Evolutionary conservation across 495 filamentous ascomycete species (phyloP), one percentile per base, ranked within the genome.

Genomic region (Neurospora pannonica): DNA sequence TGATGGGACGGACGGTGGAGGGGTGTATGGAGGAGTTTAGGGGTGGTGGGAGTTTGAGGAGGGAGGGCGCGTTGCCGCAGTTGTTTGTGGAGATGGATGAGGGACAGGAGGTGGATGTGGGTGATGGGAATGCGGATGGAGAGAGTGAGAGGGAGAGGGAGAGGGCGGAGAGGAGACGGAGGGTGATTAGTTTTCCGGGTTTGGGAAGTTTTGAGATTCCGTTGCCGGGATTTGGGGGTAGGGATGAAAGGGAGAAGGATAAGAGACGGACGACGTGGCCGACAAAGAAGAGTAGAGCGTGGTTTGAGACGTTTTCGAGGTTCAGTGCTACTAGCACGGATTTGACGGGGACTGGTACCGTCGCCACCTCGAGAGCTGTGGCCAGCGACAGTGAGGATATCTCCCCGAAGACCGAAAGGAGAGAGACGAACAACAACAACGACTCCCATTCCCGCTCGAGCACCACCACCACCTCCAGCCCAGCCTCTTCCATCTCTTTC

Each of bases 271-370:
- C 72, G 39, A 81, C 79, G 8, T 82, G 80, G 80, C 80, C 79
- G 2, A 79, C 78, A 0, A 76, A 79, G 38, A 76, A 75, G 9
- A 78, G 79, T 1, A 74, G 80, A 46, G 73, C 78, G 67, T 81
- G 80, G 74, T 82, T 79, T 71, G 80, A 82, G 17, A 80, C 78
- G 4, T 82, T 82, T 38, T 71, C 79, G 42, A 79, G 77, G 70
- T 82, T 81, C 48, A 75, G 73, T 40, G 76, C 73, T 8, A 78
- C 79, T 0, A 62, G 54, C 17, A 62, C 54, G 24, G 54, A 62
- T 5, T 31, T 62, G 54, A 62, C 54, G 2, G 24, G 48, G 2
- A 24, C 21, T 7, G 48, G 42, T n/a, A 43, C 24, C 5, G 0
- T 75, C 75, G 2, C 76, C 72, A 2, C 39, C 48, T 19, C 72